Evolutionary conservation across 2,329 filamentous ascomycete species (phyloP).

Genomic region (Tolypocladium inflatum): DNA sequence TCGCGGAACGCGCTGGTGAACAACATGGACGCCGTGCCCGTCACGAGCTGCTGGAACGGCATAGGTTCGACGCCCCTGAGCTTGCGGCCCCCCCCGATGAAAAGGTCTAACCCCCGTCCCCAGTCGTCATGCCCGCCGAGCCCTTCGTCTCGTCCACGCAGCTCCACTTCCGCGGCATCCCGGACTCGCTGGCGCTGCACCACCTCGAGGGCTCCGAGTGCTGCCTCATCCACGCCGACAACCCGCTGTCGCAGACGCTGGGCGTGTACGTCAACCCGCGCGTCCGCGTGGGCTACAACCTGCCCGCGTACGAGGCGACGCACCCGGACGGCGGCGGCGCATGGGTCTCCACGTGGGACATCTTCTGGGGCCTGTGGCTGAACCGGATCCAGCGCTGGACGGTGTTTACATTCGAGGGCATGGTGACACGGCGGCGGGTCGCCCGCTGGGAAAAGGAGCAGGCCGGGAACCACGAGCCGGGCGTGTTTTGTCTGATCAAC

Average conservation of each 20-base stretch:
- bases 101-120: not conserved
- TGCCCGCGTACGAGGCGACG: slow-evolving; percentile 39
- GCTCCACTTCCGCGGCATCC: slow-evolving; percentile 53
- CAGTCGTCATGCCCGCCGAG: slow-evolving; percentile 40
- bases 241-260: slow-evolving; percentile 39
- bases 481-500: slow-evolving; percentile 45
- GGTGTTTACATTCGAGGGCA: slow-evolving; percentile 15
- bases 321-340: slow-evolving; percentile 20
- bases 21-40: slow-evolving; percentile 34
- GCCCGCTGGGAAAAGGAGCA: slow-evolving; percentile 26
- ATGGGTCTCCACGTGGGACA: slow-evolving; percentile 39
- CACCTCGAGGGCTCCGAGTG: slow-evolving; percentile 73
- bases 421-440: slow-evolving; percentile 27
- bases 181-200: slow-evolving; percentile 48
- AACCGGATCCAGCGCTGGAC: slow-evolving; percentile 43
- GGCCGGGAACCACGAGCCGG: slow-evolving; percentile 29
- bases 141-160: slow-evolving; percentile 39
- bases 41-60: slow-evolving; percentile 36
- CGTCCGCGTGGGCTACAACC: slow-evolving; percentile 58
- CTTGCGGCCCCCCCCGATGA: not conserved
- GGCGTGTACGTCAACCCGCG: slow-evolving; percentile 62
- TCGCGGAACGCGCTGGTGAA: slow-evolving; percentile 45
- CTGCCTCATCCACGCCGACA: slow-evolving; percentile 68
- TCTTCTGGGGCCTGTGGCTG: slow-evolving; percentile 47
- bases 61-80: slow-evolving; percentile 20